These are phyloP conservation scores for Akanthomyces muscarius DNA, from an alignment of 2,329 filamentous ascomycete genomes.

Conservation along the genomic window DNA sequence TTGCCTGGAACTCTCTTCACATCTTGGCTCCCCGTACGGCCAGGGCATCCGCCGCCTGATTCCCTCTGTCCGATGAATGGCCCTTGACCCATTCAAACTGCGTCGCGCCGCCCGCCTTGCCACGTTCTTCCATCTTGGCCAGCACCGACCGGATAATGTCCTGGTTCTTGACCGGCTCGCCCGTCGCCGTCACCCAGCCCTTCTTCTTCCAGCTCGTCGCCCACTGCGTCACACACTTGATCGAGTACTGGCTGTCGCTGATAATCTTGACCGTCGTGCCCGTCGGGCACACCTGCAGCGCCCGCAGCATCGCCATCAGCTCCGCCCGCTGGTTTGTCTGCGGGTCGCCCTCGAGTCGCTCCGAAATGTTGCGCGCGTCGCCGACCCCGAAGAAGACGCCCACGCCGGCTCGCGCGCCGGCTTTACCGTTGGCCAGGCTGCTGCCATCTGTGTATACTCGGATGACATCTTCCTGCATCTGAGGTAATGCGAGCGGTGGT, in stretches of 20 bases:
- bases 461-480: conserved; percentile 29
- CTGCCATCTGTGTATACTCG: conserved; percentile 62
- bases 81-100: conserved; percentile 88
- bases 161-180: conserved; percentile 75
- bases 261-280: conserved; percentile 69
- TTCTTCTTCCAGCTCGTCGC: conserved; percentile 70
- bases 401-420: conserved; percentile 53
- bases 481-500: conserved; percentile 16
- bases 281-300: conserved; percentile 69
- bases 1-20: conserved; percentile 6
- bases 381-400: conserved; percentile 59
- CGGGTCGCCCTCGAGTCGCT: conserved; percentile 64
- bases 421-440: conserved; percentile 53
- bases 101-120: conserved; percentile 56
- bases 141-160: conserved; percentile 76
- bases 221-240: conserved; percentile 86
- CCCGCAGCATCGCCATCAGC: conserved; percentile 79
- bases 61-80: conserved; percentile 68
- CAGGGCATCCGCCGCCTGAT: conserved; percentile 73
- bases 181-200: conserved; percentile 69
- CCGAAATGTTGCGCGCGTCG: conserved; percentile 64
- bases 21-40: conserved; percentile 52
- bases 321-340: conserved; percentile 98
- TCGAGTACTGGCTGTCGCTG: conserved; percentile 88
- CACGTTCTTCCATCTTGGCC: conserved; percentile 65